phyloP scores from a whole-genome alignment of 371 early-diverging fungal species.

The Syncephalastrum contaminatum region DNA sequence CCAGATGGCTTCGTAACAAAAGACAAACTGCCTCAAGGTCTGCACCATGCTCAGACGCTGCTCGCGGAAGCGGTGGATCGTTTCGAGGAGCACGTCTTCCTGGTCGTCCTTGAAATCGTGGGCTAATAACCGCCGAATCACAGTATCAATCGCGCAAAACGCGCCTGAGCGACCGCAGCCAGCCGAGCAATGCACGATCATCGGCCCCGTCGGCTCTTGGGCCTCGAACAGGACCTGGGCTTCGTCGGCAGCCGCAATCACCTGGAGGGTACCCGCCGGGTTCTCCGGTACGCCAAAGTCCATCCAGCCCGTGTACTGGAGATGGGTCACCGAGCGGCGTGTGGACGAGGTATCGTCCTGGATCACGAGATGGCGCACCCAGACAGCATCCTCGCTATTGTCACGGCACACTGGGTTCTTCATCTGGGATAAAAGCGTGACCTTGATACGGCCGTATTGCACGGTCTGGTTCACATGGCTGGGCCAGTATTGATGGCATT shows the following conservation, averaged over 20 bases:
- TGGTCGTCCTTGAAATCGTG: constrained; percentile 24
- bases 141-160: constrained; percentile 81
- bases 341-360: constrained; percentile 6
- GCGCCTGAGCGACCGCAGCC: constrained; percentile 97
- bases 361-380: constrained; percentile 21
- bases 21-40: constrained; percentile 83
- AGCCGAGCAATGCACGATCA: constrained; percentile 94
- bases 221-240: constrained; percentile 32
- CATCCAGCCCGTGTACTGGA: constrained; percentile 88
- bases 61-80: constrained; percentile 72
- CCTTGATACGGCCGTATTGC: constrained; percentile 35
- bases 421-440: constrained; percentile 26
- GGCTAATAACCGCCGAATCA: constrained; percentile 32
- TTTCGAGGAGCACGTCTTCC: constrained; percentile 59
- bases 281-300: constrained; percentile 80
- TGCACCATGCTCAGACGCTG: constrained; percentile 89
- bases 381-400: constrained; percentile 32
- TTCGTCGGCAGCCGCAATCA: constrained; percentile 62
- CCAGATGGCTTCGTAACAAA: constrained; percentile 87
- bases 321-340: constrained; percentile 60
- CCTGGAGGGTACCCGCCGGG: constrained; percentile 54
- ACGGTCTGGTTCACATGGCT: constrained; percentile 26
- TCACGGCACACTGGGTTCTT: constrained; percentile 11
- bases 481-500: constrained; percentile 81
- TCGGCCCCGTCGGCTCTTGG: constrained; percentile 54